These are phyloP conservation scores for Penicilliopsis zonata DNA, from an alignment of 495 filamentous ascomycete species.

Conservation along the genomic window DNA sequence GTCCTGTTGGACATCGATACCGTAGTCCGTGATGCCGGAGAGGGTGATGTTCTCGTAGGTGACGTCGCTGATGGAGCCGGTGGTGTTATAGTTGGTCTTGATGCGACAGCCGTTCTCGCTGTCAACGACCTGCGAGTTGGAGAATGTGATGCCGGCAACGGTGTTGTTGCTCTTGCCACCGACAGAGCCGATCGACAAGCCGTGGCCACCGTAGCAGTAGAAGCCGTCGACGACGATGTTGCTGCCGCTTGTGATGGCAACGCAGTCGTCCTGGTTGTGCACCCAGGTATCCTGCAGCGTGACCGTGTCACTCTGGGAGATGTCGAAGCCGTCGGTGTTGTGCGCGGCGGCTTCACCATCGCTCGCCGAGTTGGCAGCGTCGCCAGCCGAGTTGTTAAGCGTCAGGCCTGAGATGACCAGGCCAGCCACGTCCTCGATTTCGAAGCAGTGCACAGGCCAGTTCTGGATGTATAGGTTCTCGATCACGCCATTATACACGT, in stretches of 20 bases:
- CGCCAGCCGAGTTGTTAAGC: conserved; percentile 31
- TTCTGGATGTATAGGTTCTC: conserved; percentile 29
- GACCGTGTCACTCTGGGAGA: conserved; percentile 18
- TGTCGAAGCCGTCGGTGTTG: conserved; percentile 32
- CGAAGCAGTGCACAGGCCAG: conserved; percentile 30
- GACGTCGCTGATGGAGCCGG: conserved; percentile 21
- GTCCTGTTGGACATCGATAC: conserved; percentile 36
- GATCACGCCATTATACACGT: conserved; percentile 23
- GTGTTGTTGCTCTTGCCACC: conserved; percentile 37
- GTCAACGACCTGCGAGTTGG: conserved; percentile 16
- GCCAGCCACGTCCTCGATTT: conserved; percentile 14
- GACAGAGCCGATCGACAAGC: conserved; percentile 34
- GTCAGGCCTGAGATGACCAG: conserved; percentile 19
- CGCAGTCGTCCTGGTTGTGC: conserved; percentile 36
- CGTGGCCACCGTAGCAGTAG: conserved; percentile 35
- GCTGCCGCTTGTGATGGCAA: conserved; percentile 26
- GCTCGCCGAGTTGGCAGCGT: conserved; percentile 24
- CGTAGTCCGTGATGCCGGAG: conserved; percentile 29
- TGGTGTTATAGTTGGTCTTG: conserved; percentile 32
- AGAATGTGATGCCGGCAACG: conserved; percentile 28
- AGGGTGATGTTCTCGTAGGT: conserved; percentile 32
- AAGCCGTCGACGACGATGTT: conserved; percentile 20
- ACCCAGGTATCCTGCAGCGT: conserved; percentile 17
- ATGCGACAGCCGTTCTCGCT: conserved; percentile 31
- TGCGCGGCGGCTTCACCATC: conserved; percentile 24